Percentiles rank a stretch among this genome's conserved stretches.
Evolutionary conservation across 352 stramenopile genomes (phyloP).

Genomic region (Pythium diclinum): DNA sequence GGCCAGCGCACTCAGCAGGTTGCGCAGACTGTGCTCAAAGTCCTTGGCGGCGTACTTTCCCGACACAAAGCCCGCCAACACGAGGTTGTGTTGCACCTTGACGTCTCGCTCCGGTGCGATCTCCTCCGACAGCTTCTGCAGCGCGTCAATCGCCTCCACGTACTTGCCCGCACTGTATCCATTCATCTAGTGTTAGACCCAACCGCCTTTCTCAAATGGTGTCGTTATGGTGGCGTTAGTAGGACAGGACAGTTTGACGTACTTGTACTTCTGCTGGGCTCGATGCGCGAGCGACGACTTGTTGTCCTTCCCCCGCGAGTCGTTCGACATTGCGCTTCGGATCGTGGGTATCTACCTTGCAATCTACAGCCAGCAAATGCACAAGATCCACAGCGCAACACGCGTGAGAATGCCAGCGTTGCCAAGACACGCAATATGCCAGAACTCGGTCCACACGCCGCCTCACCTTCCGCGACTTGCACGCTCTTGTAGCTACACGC

Average conservation of each 20-base stretch:
- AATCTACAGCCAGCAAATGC: neutral
- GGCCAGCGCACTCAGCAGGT: slow-evolving; percentile 44
- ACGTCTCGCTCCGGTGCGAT: slow-evolving; percentile 69
- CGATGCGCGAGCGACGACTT: slow-evolving; percentile 85
- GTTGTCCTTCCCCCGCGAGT: slow-evolving; percentile 72
- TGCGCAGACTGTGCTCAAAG: slow-evolving; percentile 69
- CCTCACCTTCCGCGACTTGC: neutral
- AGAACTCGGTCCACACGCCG: neutral
- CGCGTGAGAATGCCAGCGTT: neutral
- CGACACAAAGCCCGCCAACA: slow-evolving; percentile 65
- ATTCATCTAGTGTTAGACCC: neutral
- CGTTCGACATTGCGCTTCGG: slow-evolving; percentile 48
- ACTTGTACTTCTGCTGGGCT: slow-evolving; percentile 88
- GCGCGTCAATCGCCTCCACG: slow-evolving; percentile 75
- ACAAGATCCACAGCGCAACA: neutral
- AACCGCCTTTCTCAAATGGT: neutral
- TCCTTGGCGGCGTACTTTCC: slow-evolving; percentile 60
- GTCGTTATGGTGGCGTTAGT: neutral
- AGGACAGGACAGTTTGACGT: slow-evolving; percentile 17
- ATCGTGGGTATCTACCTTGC: neutral
- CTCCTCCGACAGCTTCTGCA: slow-evolving; percentile 82
- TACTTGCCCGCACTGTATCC: slow-evolving; percentile 73
- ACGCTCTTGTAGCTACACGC: neutral
- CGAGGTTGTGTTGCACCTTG: slow-evolving; percentile 86
- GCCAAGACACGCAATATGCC: neutral